These are phyloP conservation scores for Apiospora phragmitis DNA, from an alignment of 2,329 filamentous ascomycete species.

Conservation along the genomic window DNA sequence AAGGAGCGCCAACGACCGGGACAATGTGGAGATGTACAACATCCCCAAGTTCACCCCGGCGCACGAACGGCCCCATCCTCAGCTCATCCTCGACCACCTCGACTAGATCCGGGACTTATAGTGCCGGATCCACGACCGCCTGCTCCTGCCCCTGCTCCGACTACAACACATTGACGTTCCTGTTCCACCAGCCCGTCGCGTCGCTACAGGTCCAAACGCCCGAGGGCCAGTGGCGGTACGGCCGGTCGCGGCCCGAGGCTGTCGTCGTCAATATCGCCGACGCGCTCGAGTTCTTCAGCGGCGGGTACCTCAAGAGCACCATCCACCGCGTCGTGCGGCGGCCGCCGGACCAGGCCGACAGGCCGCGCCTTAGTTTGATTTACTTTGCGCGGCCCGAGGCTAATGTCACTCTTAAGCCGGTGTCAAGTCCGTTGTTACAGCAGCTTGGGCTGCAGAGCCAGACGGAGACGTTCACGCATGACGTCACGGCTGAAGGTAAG, in stretches of 20 bases:
- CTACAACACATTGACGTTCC: conserved; percentile 42
- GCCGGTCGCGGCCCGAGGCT: conserved; percentile 31
- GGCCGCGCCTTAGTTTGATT: conserved; percentile 23
- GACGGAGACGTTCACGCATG: conserved; percentile 21
- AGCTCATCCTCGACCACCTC: conserved; percentile 22
- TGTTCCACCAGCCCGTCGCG: conserved; percentile 56
- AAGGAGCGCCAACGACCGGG: conserved; percentile 13
- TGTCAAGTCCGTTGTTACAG: conserved; percentile 15
- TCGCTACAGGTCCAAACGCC: conserved; percentile 44
- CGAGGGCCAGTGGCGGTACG: conserved; percentile 23
- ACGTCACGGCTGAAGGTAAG: conserved; percentile 28
- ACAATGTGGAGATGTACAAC: background rate
- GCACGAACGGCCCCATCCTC: conserved; percentile 24
- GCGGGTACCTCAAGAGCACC: conserved; percentile 26
- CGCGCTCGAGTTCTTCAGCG: conserved; percentile 42
- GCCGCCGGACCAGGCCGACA: conserved; percentile 22
- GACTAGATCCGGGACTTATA: conserved; percentile 26
- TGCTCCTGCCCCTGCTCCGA: conserved; percentile 12
- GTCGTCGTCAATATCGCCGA: conserved; percentile 51
- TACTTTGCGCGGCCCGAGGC: conserved; percentile 27
- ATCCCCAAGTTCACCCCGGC: conserved; percentile 24
- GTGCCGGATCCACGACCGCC: conserved; percentile 20
- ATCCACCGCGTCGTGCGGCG: conserved; percentile 25
- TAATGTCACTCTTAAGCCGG: conserved; percentile 23
- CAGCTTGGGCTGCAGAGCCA: conserved; percentile 20